Evolutionary conservation across 140 eudicot species (phyloP).

Genomic region (Flaveria floridana): DNA sequence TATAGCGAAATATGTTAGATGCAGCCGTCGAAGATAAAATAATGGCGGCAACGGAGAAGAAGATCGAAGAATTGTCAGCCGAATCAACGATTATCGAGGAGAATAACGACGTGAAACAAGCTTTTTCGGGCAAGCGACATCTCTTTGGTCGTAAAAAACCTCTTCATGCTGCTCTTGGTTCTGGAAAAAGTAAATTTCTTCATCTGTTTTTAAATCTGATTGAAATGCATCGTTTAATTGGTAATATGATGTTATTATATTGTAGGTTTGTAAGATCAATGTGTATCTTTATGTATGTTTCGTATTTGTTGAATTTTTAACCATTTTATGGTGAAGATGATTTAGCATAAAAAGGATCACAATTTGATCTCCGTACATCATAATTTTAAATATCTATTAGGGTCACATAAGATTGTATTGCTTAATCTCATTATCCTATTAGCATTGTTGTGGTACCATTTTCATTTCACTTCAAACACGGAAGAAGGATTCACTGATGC

Average conservation of each 20-base stretch:
- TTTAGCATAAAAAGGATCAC: too few relatives aligned
- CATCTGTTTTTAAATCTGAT: background rate
- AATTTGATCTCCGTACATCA: too few relatives aligned
- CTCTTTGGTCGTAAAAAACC: slow-evolving; percentile 85
- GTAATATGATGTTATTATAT: background rate
- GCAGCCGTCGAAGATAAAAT: slow-evolving; percentile 38
- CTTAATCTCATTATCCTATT: too few relatives aligned
- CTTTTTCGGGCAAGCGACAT: slow-evolving; percentile 36
- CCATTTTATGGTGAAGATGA: background rate
- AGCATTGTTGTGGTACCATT: too few relatives aligned
- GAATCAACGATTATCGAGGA: slow-evolving; percentile 15
- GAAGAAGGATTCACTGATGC: too few relatives aligned
- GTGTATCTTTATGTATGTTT: background rate
- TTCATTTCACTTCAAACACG: too few relatives aligned
- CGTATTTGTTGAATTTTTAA: background rate
- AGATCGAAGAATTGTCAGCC: slow-evolving; percentile 23
- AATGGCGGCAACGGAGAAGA: slow-evolving; percentile 38
- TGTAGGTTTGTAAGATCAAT: slow-evolving; percentile 15
- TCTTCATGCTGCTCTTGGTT: slow-evolving; percentile 68
- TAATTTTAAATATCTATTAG: too few relatives aligned
- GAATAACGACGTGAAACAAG: slow-evolving; percentile 20
- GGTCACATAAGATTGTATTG: too few relatives aligned
- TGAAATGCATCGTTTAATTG: background rate
- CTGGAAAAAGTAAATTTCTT: slow-evolving; percentile 57
- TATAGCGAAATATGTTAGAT: slow-evolving; percentile 33